Percentiles rank a stretch among this genome's conserved stretches.
Conservation (phyloP, 2,329 filamentous ascomycete species). For the Fusarium kyushuense region DNA sequence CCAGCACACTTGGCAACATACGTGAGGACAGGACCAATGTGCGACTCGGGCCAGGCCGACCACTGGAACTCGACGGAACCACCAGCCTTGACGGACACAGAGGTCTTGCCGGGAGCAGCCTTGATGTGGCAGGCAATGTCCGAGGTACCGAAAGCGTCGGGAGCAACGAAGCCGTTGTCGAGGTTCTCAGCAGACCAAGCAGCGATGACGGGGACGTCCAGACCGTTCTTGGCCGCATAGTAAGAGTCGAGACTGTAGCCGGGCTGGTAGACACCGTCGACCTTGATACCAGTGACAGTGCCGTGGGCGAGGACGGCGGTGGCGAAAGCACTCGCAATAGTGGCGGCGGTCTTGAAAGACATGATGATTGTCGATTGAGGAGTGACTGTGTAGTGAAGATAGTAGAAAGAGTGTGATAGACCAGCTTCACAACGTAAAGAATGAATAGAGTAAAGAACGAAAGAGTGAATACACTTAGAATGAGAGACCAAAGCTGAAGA, state of each 20-base stretch:
- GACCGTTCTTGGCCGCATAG: constrained; percentile 38
- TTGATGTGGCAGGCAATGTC: constrained; percentile 64
- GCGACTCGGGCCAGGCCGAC: constrained; percentile 58
- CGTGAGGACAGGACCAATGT: constrained; percentile 69
- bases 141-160: constrained; percentile 52
- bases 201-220: constrained; percentile 37
- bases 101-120: constrained; percentile 50
- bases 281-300: constrained; percentile 43
- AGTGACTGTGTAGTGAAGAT: neutral
- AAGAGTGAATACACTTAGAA: constrained; percentile 29
- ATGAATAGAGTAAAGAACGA: constrained; percentile 36
- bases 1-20: constrained; percentile 71
- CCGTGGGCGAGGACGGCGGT: constrained; percentile 42
- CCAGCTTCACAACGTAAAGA: constrained; percentile 51
- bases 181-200: constrained; percentile 60
- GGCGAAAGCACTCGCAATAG: constrained; percentile 43
- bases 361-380: constrained; percentile 23
- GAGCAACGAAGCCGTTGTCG: constrained; percentile 65
- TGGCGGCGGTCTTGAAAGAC: constrained; percentile 41
- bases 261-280: constrained; percentile 35
- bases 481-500: constrained; percentile 36
- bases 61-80: constrained; percentile 57
- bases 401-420: constrained; percentile 31
- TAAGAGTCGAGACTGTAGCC: constrained; percentile 42
- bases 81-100: constrained; percentile 57